These are phyloP conservation scores for Ormosia emarginata DNA, from an alignment of 306 rosid species.

Conservation along the genomic window DNA sequence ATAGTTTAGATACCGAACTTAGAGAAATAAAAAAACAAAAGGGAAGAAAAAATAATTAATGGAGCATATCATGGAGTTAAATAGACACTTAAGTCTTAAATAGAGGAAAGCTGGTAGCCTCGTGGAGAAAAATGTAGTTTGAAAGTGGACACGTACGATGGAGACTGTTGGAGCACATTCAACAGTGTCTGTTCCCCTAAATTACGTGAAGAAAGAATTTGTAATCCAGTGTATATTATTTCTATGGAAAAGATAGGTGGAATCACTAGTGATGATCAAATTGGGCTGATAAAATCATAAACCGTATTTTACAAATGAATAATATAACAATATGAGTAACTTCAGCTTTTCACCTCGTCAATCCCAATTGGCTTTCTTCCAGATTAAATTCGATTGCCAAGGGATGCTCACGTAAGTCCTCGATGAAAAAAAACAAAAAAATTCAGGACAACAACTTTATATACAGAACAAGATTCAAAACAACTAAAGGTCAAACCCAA, in stretches of 20 bases:
- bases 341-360: not conserved
- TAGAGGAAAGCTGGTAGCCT: not conserved
- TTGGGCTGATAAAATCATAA: not conserved
- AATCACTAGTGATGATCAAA: not conserved
- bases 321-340: not conserved
- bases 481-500: not conserved
- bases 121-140: not conserved
- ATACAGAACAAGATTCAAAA: not conserved
- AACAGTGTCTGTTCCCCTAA: not conserved
- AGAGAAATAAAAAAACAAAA: not conserved
- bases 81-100: not conserved
- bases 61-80: not conserved
- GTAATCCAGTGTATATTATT: not conserved
- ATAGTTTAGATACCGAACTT: not conserved
- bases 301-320: not conserved
- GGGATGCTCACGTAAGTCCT: not conserved
- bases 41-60: not conserved
- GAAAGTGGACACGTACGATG: not conserved
- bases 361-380: not conserved
- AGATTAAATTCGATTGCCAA: not conserved
- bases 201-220: not conserved
- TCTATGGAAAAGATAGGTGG: not conserved
- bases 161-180: not conserved
- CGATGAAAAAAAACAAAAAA: not conserved
- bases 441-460: not conserved